phyloP scores from a whole-genome alignment of 225 moss, liverwort and hornwort genomes.

The Sphagnum tenellum region DNA sequence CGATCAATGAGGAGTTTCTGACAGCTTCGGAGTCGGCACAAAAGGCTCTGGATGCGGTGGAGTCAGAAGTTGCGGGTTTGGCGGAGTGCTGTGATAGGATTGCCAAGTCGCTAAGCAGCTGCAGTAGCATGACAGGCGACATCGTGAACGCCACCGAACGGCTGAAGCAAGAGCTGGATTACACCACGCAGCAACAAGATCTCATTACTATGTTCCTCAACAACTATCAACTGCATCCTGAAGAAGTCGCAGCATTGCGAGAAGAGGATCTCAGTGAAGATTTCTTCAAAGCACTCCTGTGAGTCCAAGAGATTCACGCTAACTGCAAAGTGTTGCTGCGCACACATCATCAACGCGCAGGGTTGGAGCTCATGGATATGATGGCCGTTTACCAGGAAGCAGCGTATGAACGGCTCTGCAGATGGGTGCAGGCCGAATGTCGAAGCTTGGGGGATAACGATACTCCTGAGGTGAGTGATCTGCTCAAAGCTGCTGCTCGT shows the following conservation, averaged over 20 bases:
- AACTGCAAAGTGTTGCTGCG: constrained; percentile 93
- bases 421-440: constrained; percentile 99
- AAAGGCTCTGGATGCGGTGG: constrained; percentile 90
- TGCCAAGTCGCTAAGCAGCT: constrained; percentile 92
- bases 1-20: constrained; percentile 94
- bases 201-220: constrained; percentile 75
- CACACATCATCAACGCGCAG: constrained; percentile 95
- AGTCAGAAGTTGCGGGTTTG: constrained; percentile 78
- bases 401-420: constrained; percentile 96
- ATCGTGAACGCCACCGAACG: constrained; percentile 95
- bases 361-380: constrained; percentile 99
- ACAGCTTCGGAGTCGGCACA: constrained; percentile 88
- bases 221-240: constrained; percentile 86
- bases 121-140: constrained; percentile 87
- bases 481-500: constrained; percentile 79
- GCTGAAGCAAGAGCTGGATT: constrained; percentile 83
- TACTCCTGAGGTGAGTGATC: constrained; percentile 91
- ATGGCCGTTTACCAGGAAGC: constrained; percentile 99
- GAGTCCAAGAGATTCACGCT: constrained; percentile 97
- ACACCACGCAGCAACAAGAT: constrained; percentile 82
- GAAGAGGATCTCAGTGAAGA: constrained; percentile 89
- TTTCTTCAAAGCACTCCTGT: constrained; percentile 83
- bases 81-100: constrained; percentile 99
- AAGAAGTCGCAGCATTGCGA: constrained; percentile 79
- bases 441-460: constrained; percentile 96